phyloP scores from a whole-genome alignment of 139 green algal genomes.

The Chlorella vulgaris region DNA sequence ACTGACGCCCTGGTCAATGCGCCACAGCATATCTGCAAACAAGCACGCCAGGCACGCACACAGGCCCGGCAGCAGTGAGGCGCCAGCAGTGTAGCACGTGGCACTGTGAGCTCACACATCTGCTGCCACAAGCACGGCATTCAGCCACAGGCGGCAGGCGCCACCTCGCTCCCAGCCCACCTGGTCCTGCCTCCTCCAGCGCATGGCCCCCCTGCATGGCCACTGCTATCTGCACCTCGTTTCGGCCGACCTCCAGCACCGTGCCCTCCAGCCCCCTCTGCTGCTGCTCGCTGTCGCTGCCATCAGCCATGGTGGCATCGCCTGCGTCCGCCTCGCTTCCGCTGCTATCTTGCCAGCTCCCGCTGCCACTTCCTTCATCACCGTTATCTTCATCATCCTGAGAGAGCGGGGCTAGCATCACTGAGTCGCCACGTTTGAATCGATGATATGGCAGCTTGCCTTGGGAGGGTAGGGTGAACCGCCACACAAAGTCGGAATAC shows the following conservation, averaged over 20 bases:
- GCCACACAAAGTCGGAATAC: conserved; percentile 44
- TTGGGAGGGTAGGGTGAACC: background rate
- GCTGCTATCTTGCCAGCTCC: background rate
- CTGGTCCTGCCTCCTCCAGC: background rate
- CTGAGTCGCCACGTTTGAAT: conserved; percentile 52
- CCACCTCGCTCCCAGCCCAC: too few relatives aligned
- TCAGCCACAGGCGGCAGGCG: background rate
- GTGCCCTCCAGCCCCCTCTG: conserved; percentile 13
- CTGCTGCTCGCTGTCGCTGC: background rate
- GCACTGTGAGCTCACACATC: background rate
- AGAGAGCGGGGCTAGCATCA: conserved; percentile 42
- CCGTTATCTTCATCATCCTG: too few relatives aligned
- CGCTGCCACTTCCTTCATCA: too few relatives aligned
- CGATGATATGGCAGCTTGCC: conserved; percentile 55
- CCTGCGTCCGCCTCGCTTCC: background rate
- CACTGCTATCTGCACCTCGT: conserved; percentile 50
- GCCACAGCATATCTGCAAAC: conserved; percentile 3
- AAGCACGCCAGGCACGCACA: too few relatives aligned
- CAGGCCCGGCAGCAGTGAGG: background rate
- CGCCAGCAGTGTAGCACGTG: background rate
- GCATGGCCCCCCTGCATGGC: background rate
- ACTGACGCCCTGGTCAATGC: conserved; percentile 34
- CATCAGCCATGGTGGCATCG: conserved; percentile 3
- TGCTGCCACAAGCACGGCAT: background rate
- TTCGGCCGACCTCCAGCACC: conserved; percentile 40